A percentile compares a stretch with the other conserved stretches of the same genome.
These are phyloP conservation scores for Backusella liffmaniae DNA, from an alignment of 192 early-diverging fungal genomes.

Conservation along the genomic window DNA sequence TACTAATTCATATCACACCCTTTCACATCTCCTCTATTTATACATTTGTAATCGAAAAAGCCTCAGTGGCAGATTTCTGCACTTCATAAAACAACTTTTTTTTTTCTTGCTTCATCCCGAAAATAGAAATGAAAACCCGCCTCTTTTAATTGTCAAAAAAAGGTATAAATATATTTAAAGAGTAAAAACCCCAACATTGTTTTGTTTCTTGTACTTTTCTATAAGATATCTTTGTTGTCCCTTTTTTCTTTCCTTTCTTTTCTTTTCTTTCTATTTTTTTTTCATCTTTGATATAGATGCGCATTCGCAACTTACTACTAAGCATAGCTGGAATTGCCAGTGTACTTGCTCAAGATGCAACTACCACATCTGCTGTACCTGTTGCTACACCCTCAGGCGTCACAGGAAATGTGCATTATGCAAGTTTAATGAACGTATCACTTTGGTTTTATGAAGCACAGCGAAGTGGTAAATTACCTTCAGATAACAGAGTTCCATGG, in stretches of 20 bases:
- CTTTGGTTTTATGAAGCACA: constrained; percentile 59
- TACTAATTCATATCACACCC: neutral
- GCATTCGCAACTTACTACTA: neutral
- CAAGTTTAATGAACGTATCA: constrained; percentile 40
- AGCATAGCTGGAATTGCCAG: neutral
- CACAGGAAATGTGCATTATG: constrained; percentile 31
- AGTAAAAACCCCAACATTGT: neutral
- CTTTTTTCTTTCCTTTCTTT: neutral
- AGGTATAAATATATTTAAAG: neutral
- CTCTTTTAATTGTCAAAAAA: neutral
- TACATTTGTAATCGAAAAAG: neutral
- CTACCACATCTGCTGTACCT: constrained; percentile 17
- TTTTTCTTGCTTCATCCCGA: neutral
- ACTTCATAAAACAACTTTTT: neutral
- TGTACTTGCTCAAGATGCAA: constrained; percentile 15
- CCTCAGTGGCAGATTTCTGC: neutral
- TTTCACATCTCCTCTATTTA: neutral
- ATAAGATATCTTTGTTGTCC: neutral
- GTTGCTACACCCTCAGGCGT: constrained; percentile 3
- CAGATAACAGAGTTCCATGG: constrained; percentile 55
- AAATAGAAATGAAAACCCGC: neutral
- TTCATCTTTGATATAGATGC: neutral
- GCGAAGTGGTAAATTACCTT: constrained; percentile 46
- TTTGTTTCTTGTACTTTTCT: neutral
- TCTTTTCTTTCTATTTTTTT: neutral